Conservation (phyloP, 1,284 basidiomycete genomes). For the Wallemia mellicola region DNA sequence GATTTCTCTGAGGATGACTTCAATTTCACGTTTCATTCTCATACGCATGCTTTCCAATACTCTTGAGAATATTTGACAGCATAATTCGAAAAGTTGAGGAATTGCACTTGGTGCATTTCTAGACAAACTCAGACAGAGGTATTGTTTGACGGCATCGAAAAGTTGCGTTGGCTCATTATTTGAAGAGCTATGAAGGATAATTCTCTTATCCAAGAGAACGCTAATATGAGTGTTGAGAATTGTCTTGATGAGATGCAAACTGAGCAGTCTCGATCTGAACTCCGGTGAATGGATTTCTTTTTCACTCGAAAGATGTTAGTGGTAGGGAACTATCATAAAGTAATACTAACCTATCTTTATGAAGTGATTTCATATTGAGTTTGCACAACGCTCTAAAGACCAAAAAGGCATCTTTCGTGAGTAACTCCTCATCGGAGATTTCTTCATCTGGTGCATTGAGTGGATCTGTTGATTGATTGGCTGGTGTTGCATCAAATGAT, state of each 20-base stretch:
- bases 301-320: slow-evolving; percentile 25
- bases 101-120: slow-evolving; percentile 88
- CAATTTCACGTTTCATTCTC: slow-evolving; percentile 98
- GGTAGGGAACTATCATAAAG: not conserved
- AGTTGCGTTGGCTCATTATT: slow-evolving; percentile 53
- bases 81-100: slow-evolving; percentile 87
- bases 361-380: slow-evolving; percentile 85
- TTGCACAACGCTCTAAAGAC: slow-evolving; percentile 88
- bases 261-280: slow-evolving; percentile 79
- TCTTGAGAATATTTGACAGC: slow-evolving; percentile 96
- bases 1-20: slow-evolving; percentile 90
- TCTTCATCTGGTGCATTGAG: not conserved
- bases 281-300: slow-evolving; percentile 74
- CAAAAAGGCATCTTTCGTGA: slow-evolving; percentile 84
- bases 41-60: slow-evolving; percentile 76
- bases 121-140: slow-evolving; percentile 71
- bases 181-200: slow-evolving; percentile 64
- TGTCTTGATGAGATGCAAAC: slow-evolving; percentile 71
- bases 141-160: slow-evolving; percentile 73
- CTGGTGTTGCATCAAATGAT: slow-evolving; percentile 7
- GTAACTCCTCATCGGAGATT: slow-evolving; percentile 28
- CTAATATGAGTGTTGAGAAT: slow-evolving; percentile 70
- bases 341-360: slow-evolving; percentile 44
- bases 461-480: slow-evolving; percentile 3
- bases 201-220: slow-evolving; percentile 51